phyloP scores from a whole-genome alignment of 441 rosid genomes.

The Eutrema salsugineum region DNA sequence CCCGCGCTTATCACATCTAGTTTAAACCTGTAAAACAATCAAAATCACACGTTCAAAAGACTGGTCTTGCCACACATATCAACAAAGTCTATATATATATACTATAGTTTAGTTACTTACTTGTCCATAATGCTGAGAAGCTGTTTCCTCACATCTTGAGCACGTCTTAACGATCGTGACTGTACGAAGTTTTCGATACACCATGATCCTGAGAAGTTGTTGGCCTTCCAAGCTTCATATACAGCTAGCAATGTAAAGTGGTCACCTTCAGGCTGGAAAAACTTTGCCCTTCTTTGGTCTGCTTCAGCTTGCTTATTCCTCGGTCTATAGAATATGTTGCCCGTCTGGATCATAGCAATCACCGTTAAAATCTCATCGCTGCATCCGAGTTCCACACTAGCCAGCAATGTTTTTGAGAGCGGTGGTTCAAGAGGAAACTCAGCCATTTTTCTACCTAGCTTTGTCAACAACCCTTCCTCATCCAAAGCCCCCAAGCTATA shows the following conservation, averaged over 20 bases:
- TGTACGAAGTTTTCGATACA: slow-evolving; percentile 87
- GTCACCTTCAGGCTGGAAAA: slow-evolving; percentile 93
- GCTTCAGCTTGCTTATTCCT: slow-evolving; percentile 93
- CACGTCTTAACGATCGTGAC: slow-evolving; percentile 76
- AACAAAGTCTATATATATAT: not conserved
- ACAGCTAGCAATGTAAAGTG: slow-evolving; percentile 86
- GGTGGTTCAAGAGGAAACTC: slow-evolving; percentile 94
- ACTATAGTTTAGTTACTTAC: slow-evolving; percentile 45
- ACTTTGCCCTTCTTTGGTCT: slow-evolving; percentile 84
- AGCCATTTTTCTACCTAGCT: no score
- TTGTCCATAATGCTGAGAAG: slow-evolving; percentile 89
- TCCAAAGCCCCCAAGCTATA: no score
- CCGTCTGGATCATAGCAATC: slow-evolving; percentile 85
- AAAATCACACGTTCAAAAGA: not conserved
- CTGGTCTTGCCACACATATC: not conserved
- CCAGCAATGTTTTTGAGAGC: slow-evolving; percentile 79
- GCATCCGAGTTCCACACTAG: slow-evolving; percentile 89
- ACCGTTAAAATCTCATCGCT: slow-evolving; percentile 86
- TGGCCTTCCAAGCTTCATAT: slow-evolving; percentile 90
- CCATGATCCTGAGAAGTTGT: slow-evolving; percentile 89
- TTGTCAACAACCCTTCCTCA: no score
- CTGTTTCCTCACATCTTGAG: slow-evolving; percentile 87
- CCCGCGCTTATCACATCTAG: slow-evolving; percentile 85
- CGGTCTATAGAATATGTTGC: slow-evolving; percentile 84
- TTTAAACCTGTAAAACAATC: slow-evolving; percentile 59